phyloP scores from a whole-genome alignment of 139 green algal genomes.

The Ettlia oleoabundans region DNA sequence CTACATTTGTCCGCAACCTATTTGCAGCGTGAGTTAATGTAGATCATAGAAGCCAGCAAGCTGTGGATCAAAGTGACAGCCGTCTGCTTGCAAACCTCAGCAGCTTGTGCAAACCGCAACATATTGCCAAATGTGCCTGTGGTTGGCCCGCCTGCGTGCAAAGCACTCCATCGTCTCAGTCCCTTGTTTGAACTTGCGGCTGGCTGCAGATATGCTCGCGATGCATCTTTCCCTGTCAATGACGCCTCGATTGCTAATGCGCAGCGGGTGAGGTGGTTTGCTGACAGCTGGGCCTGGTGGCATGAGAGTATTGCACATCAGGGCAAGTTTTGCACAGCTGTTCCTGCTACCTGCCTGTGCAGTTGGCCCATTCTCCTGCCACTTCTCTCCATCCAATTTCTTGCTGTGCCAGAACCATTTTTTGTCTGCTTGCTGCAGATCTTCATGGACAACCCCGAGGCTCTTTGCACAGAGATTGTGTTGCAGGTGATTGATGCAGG shows the following conservation, averaged over 20 bases:
- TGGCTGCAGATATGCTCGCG: conserved; percentile 56
- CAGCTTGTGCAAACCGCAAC: too few relatives aligned
- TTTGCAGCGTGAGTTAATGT: too few relatives aligned
- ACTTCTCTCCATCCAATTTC: too few relatives aligned
- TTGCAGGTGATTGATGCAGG: too few relatives aligned
- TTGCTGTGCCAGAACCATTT: neutral
- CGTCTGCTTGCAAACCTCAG: too few relatives aligned
- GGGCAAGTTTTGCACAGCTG: neutral
- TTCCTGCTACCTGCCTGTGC: too few relatives aligned
- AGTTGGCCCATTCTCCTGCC: neutral
- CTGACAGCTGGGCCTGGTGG: neutral
- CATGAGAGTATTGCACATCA: neutral
- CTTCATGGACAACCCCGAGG: conserved; percentile 19
- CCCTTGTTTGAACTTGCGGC: too few relatives aligned
- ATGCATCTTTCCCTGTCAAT: conserved; percentile 50
- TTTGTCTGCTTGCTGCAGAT: conserved; percentile 5
- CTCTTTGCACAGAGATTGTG: conserved; percentile 28
- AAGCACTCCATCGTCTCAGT: too few relatives aligned
- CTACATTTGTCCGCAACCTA: conserved; percentile 66
- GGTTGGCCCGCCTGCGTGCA: too few relatives aligned
- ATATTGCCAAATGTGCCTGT: too few relatives aligned
- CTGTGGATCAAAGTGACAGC: too few relatives aligned
- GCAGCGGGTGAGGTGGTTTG: neutral
- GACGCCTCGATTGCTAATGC: conserved; percentile 33
- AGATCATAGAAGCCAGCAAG: too few relatives aligned